These are phyloP conservation scores for Tulasnella calospora DNA, from an alignment of 768 basidiomycete genomes.

Conservation along the genomic window DNA sequence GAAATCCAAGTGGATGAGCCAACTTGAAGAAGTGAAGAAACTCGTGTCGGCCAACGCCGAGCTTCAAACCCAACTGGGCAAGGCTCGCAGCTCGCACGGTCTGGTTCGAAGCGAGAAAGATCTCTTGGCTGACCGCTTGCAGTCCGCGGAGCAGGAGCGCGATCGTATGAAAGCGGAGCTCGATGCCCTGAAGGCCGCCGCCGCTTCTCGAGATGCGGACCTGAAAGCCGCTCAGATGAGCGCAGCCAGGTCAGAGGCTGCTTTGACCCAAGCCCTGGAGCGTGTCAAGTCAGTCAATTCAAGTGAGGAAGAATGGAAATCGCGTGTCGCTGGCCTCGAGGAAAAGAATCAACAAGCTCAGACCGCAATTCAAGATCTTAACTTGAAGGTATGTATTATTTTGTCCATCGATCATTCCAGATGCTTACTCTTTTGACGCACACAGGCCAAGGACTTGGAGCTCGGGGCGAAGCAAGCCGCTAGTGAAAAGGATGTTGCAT, in stretches of 20 bases:
- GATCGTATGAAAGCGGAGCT: slow-evolving; percentile 54
- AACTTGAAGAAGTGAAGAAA: slow-evolving; percentile 65
- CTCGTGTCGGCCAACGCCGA: slow-evolving; percentile 53
- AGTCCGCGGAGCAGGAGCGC: slow-evolving; percentile 57
- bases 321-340: slow-evolving; percentile 60
- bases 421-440: slow-evolving; percentile 21
- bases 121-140: slow-evolving; percentile 56
- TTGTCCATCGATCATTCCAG: not conserved
- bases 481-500: slow-evolving; percentile 60
- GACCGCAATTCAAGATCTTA: slow-evolving; percentile 54
- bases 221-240: slow-evolving; percentile 45
- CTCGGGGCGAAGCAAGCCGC: slow-evolving; percentile 50
- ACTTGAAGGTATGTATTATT: slow-evolving; percentile 50
- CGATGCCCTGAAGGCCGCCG: slow-evolving; percentile 49
- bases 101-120: slow-evolving; percentile 82
- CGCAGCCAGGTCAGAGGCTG: slow-evolving; percentile 63
- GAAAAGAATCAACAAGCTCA: slow-evolving; percentile 50
- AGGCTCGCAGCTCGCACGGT: slow-evolving; percentile 71
- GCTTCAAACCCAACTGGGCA: slow-evolving; percentile 64
- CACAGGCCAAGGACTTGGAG: slow-evolving; percentile 58
- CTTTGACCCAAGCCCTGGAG: slow-evolving; percentile 56
- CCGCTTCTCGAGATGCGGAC: slow-evolving; percentile 46
- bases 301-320: slow-evolving; percentile 36
- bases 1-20: slow-evolving; percentile 53
- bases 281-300: not conserved